Base-by-base conservation (phyloP, 202 grass and related monocot species). In the Sporobolus alterniflorus region DNA sequence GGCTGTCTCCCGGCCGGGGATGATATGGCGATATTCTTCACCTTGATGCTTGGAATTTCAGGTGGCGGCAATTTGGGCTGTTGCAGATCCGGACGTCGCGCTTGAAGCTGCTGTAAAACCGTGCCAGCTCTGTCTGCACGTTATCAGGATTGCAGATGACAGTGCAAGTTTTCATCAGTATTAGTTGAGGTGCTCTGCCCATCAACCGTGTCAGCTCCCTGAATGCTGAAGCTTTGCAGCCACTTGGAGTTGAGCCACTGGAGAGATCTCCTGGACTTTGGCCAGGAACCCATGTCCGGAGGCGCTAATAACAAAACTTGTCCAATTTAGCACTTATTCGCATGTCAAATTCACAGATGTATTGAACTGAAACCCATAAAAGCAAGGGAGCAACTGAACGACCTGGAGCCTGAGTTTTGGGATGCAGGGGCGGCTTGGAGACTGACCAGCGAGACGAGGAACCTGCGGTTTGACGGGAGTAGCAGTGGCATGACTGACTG, bases 241-340 rank as follows among this genome's bases (percentile, higher is more conserved):
- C 93, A 92, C 78, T 92, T 92, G 33, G 92, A 84, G 81, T 96
- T 96, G 82, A 96, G 20, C 93, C 93, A 96, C 77, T 93, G 93
- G 20, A 87, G 81, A 18, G 84, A 69, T 22, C 73, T 84, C 71
- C 83, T 73, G 49, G 67, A 41, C 85, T 64, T 89, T 13, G 85
- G 82, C 88, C 81, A 84, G 39, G 67, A 82, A 18, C 49, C 65
- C 76, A 87, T 90, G 31, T 16, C 74, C 9, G 74, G 34, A 68
- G 93, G 87, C 16, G 93, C 93, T n/a, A 89, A 21, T n/a, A 63
- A 91, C n/a, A 34, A 83, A 59, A 40, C 24, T 29, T 47, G 63
- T 24, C 26, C 39, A 17, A 42, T 62, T 80, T 69, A 79, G 22
- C 15, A 42, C 12, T 42, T 21, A 18, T 2, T 5, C 32, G 67